Evolutionary conservation across 768 basidiomycete species (phyloP), one percentile per base, ranked within the genome.

Genomic region (Trametes maxima): DNA sequence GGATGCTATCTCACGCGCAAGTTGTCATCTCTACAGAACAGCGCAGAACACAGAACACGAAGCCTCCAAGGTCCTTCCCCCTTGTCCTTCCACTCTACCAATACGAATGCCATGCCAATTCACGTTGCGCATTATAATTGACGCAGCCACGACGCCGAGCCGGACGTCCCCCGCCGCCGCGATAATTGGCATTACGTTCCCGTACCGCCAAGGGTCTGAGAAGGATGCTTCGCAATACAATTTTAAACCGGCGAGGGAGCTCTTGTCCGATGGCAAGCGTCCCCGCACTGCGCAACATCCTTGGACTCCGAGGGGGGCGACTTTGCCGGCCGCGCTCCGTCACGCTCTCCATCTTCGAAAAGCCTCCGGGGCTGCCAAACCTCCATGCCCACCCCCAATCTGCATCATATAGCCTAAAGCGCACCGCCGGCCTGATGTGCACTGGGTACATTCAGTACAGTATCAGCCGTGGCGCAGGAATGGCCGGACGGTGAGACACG

Each of bases 391-490:
- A 40, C 49, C 48, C 47, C 37, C 54, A 16, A 35, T 62, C 60
- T 39, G 39, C 40, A 45, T 53, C 56, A 57, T 62, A 37, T 62
- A 62, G 28, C 61, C 61, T 53, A 53, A 47, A 57, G 37, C 39
- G 60, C 49, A 42, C 28, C n/a, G 50, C 42, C 21, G 48, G n/a
- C 21, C 46, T 60, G 53, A 49, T 44, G 47, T 13, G 35, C 49
- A 57, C 42, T 53, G 37, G 53, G 50, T 57, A 40, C 44, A 37
- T n/a, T 39, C 35, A 33, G 19, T 33, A 33, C 40, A 47, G 14
- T 53, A 62, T 62, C 61, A 62, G 61, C 57, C 35, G 61, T 62
- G 61, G 61, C 61, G 55, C 50, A 62, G 61, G 53, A 62, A 28
- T 50, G 37, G 14, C 40, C 57, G 24, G 56, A 22, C 39, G 37